Conservation (phyloP, 1,139 yeast genomes). For the Blastobotrys serpentis region DNA sequence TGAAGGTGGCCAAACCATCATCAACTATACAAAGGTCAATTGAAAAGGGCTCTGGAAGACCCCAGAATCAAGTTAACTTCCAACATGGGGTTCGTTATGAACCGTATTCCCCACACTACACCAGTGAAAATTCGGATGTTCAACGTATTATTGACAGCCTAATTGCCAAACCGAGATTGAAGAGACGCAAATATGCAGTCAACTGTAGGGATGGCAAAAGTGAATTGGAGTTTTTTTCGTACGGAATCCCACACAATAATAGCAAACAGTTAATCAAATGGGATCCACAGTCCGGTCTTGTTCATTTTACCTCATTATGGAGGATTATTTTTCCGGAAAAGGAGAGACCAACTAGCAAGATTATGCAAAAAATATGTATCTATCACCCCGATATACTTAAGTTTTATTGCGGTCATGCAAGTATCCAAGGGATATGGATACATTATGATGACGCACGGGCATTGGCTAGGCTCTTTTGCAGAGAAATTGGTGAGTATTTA, state of each 20-base stretch:
- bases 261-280: not conserved
- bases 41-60: not conserved
- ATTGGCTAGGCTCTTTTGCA: not conserved
- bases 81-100: not conserved
- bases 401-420: not conserved
- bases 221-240: not conserved
- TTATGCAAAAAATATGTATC: not conserved
- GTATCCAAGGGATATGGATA: conserved; percentile 1
- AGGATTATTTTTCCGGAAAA: not conserved
- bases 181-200: not conserved
- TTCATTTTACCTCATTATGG: conserved; percentile 4
- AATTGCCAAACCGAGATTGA: not conserved
- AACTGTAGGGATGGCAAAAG: not conserved
- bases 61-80: not conserved
- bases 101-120: not conserved
- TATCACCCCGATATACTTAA: not conserved
- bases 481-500: not conserved
- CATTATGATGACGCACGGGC: not conserved
- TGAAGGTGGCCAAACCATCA: not conserved
- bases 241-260: not conserved
- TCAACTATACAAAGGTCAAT: not conserved
- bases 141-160: not conserved
- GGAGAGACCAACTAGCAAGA: not conserved
- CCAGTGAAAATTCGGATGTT: not conserved
- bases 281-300: not conserved